Base-by-base conservation (phyloP, 2,329 filamentous ascomycete genomes). In the Akanthomyces muscarius region DNA sequence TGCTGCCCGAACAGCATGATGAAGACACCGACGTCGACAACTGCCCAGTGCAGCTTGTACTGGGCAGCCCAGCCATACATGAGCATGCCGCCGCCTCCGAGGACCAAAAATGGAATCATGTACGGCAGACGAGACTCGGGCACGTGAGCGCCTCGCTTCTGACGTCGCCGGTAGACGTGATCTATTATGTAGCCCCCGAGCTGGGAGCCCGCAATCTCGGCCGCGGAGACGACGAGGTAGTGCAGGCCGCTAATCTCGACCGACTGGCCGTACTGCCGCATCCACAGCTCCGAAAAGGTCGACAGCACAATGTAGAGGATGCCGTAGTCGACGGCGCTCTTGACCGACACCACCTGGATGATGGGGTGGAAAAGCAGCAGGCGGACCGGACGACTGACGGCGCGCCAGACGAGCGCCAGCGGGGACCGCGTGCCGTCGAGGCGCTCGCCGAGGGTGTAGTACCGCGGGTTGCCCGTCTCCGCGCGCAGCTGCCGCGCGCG, bases 301-400 rank as follows among this genome's bases (percentile, higher is more conserved):
- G 84, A 82, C 0, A 90, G 79, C 36, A 86, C 78, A 25, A 89
- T 81, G 63, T 89, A 89, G 69, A 89, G 81, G 0, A 87, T 71
- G 0, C 87, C 86, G 66, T 87, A 89, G 18, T 83, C 74, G 65
- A 85, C 83, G 0, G 82, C 86, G 66, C 81, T 81, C 67, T 86
- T 83, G 11, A 82, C 50, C 0, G 84, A 78, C 0, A 84, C 70
- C 28, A 82, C 76, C 67, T 86, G 84, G 30, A 89, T 80, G 63
- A 87, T 86, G 13, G 85, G 83, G 60, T 89, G 85, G 0, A 83
- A 85, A 7, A 69, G 67, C 0, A 89, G 74, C 4, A 89, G 76
- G 1, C 80, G 78, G 61, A 87, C 78, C 0, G 86, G 86, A 0
- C 86, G 78, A 8, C 80, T 73, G 47, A 87, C 67, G 3, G 81